Evolutionary conservation across 352 stramenopile species (phyloP), one percentile per base, ranked within the genome.

Genomic region (Phytophthora gonapodyides): DNA sequence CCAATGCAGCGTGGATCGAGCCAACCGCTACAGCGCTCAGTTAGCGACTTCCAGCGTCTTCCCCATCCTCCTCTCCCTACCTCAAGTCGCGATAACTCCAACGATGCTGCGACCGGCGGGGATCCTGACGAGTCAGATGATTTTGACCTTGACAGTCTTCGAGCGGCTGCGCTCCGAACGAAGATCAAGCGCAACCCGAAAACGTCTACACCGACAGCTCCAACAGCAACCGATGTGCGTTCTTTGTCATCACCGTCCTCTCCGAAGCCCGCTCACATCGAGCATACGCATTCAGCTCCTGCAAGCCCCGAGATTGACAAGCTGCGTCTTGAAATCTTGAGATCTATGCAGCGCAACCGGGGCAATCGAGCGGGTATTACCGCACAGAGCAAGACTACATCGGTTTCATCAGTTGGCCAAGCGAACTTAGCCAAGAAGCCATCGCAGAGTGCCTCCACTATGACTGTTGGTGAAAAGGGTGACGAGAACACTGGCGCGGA

Each of bases 121-220:
- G 45, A 71, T 24, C 27, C 57, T 34, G 47, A 53, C 11, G 57
- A 44, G n/a, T 60, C 63, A 2, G 57, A 63, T 8, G 55, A 71
- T 36, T 58, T 91, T 45, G 73, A 92, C 64, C 68, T 94, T 30
- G 77, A 92, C 38, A 84, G 65, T 50, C 79, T 94, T 44, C 84
- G 84, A 47, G 78, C 73, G 12, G 81, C 82, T 15, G 84, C 82
- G 1, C 62, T 92, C 13, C 75, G 77, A 11, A 88, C 76, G 7
- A 93, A 93, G 27, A 79, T 72, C 2, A 91, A 89, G 41, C 67
- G 71, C 4, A 19, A 45, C 11, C 33, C 43, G 40, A 66, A 65
- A 48, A 55, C 47, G 33, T 37, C 42, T 27, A 51, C 45, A 42
- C 6, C 33, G 13, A 37, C 21, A 41, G 57, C 45, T 24, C 17